Conservation (phyloP, 2,329 filamentous ascomycete species). For the Fusarium vanettenii region DNA sequence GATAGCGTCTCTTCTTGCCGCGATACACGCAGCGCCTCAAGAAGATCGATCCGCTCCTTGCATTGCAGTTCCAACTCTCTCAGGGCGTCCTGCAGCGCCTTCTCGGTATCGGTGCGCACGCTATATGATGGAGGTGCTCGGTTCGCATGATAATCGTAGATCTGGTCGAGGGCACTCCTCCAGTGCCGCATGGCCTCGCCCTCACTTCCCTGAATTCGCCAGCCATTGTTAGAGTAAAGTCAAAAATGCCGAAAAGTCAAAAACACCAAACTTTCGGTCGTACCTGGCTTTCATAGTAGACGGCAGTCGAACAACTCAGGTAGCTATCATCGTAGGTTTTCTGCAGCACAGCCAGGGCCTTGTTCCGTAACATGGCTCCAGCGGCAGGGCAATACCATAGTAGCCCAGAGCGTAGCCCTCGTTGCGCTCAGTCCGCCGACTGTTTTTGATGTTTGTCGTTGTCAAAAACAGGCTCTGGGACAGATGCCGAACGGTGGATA, state of each 20-base stretch:
- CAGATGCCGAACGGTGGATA: background rate
- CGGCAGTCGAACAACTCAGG: constrained; percentile 91
- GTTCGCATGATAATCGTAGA: constrained; percentile 86
- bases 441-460: background rate
- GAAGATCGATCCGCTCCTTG: constrained; percentile 89
- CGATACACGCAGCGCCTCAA: constrained; percentile 82
- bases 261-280: constrained; percentile 8
- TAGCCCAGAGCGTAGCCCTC: constrained; percentile 39
- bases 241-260: background rate
- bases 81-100: constrained; percentile 82
- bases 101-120: constrained; percentile 85
- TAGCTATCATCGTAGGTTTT: constrained; percentile 99
- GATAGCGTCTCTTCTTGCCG: constrained; percentile 53
- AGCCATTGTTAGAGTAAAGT: constrained; percentile 15
- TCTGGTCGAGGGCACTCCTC: constrained; percentile 88
- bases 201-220: constrained; percentile 79
- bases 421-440: constrained; percentile 33
- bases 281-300: constrained; percentile 96
- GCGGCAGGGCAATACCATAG: constrained; percentile 40
- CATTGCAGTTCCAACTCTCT: constrained; percentile 89
- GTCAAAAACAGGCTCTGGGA: constrained; percentile 15
- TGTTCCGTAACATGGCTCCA: constrained; percentile 65
- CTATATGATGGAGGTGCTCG: constrained; percentile 75
- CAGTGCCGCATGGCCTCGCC: constrained; percentile 90
- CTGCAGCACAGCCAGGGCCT: constrained; percentile 79